Evolutionary conservation across 208 protist species (phyloP).

Genomic region (Wallacemonas collosoma): DNA sequence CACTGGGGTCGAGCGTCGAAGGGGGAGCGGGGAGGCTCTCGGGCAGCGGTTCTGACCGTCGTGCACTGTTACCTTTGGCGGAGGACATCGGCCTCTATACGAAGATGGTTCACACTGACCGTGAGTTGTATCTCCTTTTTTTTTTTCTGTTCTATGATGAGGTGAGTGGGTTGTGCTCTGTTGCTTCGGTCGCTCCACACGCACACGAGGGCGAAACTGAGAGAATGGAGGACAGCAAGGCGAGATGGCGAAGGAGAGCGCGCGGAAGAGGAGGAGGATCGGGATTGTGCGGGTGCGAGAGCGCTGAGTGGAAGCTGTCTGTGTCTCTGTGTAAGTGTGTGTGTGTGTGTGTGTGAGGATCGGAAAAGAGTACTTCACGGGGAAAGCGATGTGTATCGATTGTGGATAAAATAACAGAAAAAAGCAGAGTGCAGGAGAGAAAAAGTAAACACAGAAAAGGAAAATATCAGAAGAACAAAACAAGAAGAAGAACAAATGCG

Average conservation of each 20-base stretch:
- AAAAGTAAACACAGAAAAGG: constrained; percentile 2
- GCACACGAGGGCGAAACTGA: too few relatives aligned
- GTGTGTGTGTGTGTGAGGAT: too few relatives aligned
- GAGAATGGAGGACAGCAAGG: not conserved
- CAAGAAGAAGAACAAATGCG: constrained; percentile 3
- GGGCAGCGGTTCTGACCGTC: not conserved
- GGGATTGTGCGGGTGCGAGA: not conserved
- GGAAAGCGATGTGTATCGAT: too few relatives aligned
- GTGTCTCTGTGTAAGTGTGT: too few relatives aligned
- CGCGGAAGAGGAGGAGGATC: not conserved
- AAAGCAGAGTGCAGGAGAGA: not conserved
- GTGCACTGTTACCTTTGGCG: not conserved
- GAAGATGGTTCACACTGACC: not conserved
- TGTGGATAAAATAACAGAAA: too few relatives aligned
- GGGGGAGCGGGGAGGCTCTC: not conserved
- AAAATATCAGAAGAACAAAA: constrained; percentile 10
- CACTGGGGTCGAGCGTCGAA: constrained; percentile 11
- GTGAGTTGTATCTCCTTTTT: too few relatives aligned
- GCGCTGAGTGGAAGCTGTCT: not conserved
- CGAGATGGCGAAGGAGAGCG: not conserved
- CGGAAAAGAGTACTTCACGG: too few relatives aligned
- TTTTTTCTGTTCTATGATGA: too few relatives aligned
- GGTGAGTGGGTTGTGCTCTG: too few relatives aligned
- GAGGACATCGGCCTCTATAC: not conserved
- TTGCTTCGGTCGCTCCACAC: too few relatives aligned